A percentile compares a stretch with the other conserved stretches of the same genome.
Conservation (phyloP, 2,329 filamentous ascomycete genomes). For the Xylaria sp. region DNA sequence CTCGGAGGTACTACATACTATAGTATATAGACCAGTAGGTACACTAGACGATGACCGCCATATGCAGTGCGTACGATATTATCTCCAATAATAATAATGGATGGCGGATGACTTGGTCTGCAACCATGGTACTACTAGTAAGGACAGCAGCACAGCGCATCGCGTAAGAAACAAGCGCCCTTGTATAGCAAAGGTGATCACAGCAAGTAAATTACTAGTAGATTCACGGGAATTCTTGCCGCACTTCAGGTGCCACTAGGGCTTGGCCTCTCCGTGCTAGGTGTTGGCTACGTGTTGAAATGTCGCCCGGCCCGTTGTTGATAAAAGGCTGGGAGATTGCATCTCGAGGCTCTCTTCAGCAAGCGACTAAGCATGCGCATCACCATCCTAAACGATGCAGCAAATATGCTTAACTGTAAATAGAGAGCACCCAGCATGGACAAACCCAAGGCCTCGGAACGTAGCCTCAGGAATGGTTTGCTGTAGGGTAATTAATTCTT, state of each 20-base stretch:
- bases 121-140: slow-evolving; percentile 6
- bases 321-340: neutral
- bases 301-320: neutral
- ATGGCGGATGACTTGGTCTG: neutral
- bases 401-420: neutral
- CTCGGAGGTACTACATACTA: neutral
- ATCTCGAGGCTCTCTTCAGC: neutral
- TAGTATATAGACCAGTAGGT: neutral
- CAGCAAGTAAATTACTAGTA: slow-evolving; percentile 13
- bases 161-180: slow-evolving; percentile 2
- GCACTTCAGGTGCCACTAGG: slow-evolving; percentile 26
- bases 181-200: slow-evolving; percentile 9
- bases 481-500: slow-evolving; percentile 28
- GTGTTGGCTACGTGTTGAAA: neutral
- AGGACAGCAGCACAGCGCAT: neutral
- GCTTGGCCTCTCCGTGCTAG: slow-evolving; percentile 14
- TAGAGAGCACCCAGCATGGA: slow-evolving; percentile 20
- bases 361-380: slow-evolving; percentile 11
- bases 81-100: slow-evolving; percentile 6
- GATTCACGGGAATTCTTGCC: slow-evolving; percentile 25
- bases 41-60: neutral
- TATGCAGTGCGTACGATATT: neutral
- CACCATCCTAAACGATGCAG: neutral
- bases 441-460: slow-evolving; percentile 44
- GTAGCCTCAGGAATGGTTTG: slow-evolving; percentile 24